A percentile compares a stretch with the other conserved stretches of the same genome.
phyloP scores from a whole-genome alignment of 805 yeast genomes.

The Lachancea dasiensis region DNA sequence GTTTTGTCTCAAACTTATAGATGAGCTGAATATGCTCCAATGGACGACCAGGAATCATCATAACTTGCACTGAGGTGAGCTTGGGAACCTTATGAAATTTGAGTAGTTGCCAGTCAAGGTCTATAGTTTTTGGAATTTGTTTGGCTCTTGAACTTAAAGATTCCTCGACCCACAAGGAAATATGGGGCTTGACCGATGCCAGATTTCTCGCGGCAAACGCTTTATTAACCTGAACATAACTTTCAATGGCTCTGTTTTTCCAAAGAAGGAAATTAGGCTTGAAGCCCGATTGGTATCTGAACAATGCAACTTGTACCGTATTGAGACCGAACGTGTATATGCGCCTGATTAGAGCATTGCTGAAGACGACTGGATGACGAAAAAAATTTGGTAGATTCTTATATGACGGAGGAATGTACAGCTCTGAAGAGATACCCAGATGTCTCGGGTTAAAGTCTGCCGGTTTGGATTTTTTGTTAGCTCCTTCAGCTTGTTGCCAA shows the following conservation, averaged over 20 bases:
- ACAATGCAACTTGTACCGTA: conserved; percentile 59
- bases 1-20: conserved; percentile 58
- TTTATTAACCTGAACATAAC: conserved; percentile 70
- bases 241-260: conserved; percentile 81
- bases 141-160: conserved; percentile 48
- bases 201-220: conserved; percentile 65
- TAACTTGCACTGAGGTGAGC: conserved; percentile 60
- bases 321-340: conserved; percentile 59
- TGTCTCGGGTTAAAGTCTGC: conserved; percentile 35
- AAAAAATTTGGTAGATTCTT: conserved; percentile 40
- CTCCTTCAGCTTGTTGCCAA: neutral
- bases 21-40: conserved; percentile 52
- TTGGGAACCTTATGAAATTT: conserved; percentile 69
- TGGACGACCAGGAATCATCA: conserved; percentile 53
- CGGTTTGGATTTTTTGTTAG: conserved; percentile 9
- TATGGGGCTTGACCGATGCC: conserved; percentile 37
- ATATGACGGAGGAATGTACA: conserved; percentile 48
- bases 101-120: conserved; percentile 70
- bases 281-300: conserved; percentile 60
- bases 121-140: conserved; percentile 50
- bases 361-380: conserved; percentile 37
- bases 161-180: conserved; percentile 59
- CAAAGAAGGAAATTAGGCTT: conserved; percentile 68
- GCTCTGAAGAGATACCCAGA: conserved; percentile 37
- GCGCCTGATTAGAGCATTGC: conserved; percentile 50